Evolutionary conservation across 305 asterid genomes (phyloP).

Genomic region (Stenogyne calaminthoides): DNA sequence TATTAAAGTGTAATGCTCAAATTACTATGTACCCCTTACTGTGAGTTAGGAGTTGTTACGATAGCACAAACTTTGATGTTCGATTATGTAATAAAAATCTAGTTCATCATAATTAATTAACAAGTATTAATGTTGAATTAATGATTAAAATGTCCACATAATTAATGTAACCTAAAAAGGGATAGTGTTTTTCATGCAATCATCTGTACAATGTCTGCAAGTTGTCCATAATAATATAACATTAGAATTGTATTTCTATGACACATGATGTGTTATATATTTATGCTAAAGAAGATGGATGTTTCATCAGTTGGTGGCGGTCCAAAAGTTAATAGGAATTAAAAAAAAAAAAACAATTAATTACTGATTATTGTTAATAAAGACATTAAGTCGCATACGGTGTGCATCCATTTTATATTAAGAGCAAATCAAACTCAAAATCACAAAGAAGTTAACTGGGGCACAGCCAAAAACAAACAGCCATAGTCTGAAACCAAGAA

Average conservation of each 20-base stretch:
- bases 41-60: too few species aligned
- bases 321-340: slow-evolving; percentile 8
- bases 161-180: background rate
- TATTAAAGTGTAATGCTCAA: too few species aligned
- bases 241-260: slow-evolving; percentile 28
- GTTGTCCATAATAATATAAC: slow-evolving; percentile 29
- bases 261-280: slow-evolving; percentile 33
- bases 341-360: too few species aligned
- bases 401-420: background rate
- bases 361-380: too few species aligned
- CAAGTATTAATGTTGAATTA: background rate
- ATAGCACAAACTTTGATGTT: too few species aligned
- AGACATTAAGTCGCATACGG: too few species aligned
- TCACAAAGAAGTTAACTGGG: background rate
- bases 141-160: background rate
- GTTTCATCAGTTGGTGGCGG: slow-evolving; percentile 32
- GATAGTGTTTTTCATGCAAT: background rate
- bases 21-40: too few species aligned
- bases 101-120: too few species aligned
- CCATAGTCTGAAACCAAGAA: background rate
- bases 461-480: background rate
- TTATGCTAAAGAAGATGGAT: slow-evolving; percentile 14
- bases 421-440: background rate
- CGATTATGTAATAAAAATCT: too few species aligned
- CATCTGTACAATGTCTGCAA: slow-evolving; percentile 26